Evolutionary conservation across 1,284 basidiomycete genomes (phyloP), one percentile per base, ranked within the genome.

Genomic region (Pyrrhoderma noxium): DNA sequence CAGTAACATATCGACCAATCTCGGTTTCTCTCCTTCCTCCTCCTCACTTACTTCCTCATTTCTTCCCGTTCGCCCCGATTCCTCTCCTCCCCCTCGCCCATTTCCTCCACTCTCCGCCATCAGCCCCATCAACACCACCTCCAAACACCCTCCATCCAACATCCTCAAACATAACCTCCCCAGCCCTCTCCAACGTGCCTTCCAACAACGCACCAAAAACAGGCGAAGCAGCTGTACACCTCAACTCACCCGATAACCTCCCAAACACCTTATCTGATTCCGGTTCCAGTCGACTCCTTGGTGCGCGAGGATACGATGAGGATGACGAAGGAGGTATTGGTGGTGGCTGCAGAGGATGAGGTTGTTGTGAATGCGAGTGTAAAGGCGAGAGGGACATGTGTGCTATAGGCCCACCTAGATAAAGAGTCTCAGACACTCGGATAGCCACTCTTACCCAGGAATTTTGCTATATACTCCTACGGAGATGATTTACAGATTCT

Each of bases 1-100:
- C 82, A 3, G 92, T 18, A 94, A 69, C 54, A 93, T 66, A 11
- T 80, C 79, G 16, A 90, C 92, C 3, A 93, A 65, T 39, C 82
- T 69, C 18, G 87, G 71, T 57, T 75, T 70, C 52, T 75, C 66
- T 42, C 75, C 76, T 27, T 70, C 55, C 31, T 65, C 39, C 61
- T 27, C 57, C 67, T 59, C 51, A 59, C 50, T n/a, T n/a, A n/a
- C n/a, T n/a, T n/a, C n/a, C n/a, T n/a, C n/a, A n/a, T n/a, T 39
- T 58, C 54, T 38, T 64, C 60, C 53, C 47, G 25, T 27, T 8
- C 41, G 49, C 39, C 44, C 38, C 35, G 42, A 56, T 27, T 64
- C 61, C 3, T 27, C 66, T 47, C 56, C 60, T 57, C 75, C 70
- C 52, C 75, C 65, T 41, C 75, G 76, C 27, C 70, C 55, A 43